Evolutionary conservation across 1,284 basidiomycete species (phyloP), one percentile per base, ranked within the genome.

Genomic region (Ganoderma multipileum): DNA sequence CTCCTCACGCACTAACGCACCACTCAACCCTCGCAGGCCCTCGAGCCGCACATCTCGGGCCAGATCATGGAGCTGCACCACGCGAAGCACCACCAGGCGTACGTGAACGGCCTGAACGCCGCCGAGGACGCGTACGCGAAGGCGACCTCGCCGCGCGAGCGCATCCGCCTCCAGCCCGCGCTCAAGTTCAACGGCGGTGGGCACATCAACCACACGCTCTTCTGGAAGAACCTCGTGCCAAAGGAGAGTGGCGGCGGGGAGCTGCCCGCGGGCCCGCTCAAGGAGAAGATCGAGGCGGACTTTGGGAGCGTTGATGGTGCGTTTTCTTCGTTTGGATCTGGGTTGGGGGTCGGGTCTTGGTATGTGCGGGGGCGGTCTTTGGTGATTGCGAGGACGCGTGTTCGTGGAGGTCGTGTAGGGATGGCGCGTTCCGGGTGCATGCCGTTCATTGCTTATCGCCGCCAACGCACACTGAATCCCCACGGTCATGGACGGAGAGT

Each of bases 171-270:
- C 65, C 89, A 93, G 79, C 83, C 86, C 39, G 91, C 91, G 50
- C 83, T 94, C 80, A 92, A 90, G 81, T 91, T 90, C 80, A 90
- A 91, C 74, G 89, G 88, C 52, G 88, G 88, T 72, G 89, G 92
- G 6, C 93, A 95, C 81, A 93, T 95, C 83, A 96, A 95, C 85
- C 95, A 97, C 86, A 91, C 94, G 38, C 88, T 97, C 73, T 97
- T 97, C 87, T 97, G 95, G 96, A 93, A 91, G 85, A 97, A 95
- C 85, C 86, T 95, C 68, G 88, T 92, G 81, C 67, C 76, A 33
- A 79, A 84, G 20, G 81, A 82, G 3, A 77, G 82, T 70, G 82
- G 82, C 73, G 90, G 93, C 70, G 91, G 91, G 74, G 83, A 87
- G 68, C 84, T 95, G 73, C 77, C 84, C 71, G 86, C 88, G 11